Conservation (phyloP, 805 yeast genomes). For the Candida incommunis region DNA sequence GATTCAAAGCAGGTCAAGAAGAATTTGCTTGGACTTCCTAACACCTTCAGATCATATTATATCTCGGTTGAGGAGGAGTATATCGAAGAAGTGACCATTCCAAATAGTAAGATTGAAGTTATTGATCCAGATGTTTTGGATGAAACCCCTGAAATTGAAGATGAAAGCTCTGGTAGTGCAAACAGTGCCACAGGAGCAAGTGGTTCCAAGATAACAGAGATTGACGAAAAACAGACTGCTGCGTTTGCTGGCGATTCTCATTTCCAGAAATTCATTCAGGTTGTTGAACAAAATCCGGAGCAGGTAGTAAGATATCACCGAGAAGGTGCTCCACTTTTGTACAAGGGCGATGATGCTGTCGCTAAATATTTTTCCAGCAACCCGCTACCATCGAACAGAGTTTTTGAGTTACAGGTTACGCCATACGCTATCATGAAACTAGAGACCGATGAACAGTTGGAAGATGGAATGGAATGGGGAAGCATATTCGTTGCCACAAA, state of each 20-base stretch:
- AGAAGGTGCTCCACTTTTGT: conserved; percentile 65
- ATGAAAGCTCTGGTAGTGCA: conserved; percentile 12
- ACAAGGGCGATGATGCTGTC: conserved; percentile 45
- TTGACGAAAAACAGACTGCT: conserved; percentile 7
- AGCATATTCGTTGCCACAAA: conserved; percentile 77
- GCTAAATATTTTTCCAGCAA: conserved; percentile 28
- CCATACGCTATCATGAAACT: conserved; percentile 81
- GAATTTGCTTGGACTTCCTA: conserved; percentile 25
- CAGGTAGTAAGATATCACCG: conserved; percentile 81
- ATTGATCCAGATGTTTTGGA: conserved; percentile 12
- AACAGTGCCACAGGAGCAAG: too few relatives aligned
- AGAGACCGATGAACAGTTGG: conserved; percentile 36
- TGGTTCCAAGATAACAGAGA: conserved; percentile 7
- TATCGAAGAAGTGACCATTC: conserved; percentile 34
- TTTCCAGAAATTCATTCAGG: conserved; percentile 65
- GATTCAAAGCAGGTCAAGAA: not conserved
- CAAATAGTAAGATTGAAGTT: conserved; percentile 35
- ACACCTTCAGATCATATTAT: conserved; percentile 57
- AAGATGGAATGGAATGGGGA: conserved; percentile 96
- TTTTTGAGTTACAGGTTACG: conserved; percentile 82
- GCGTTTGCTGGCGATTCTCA: conserved; percentile 43
- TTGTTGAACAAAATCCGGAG: conserved; percentile 66
- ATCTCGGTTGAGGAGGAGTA: conserved; percentile 49
- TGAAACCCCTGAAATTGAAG: conserved; percentile 28
- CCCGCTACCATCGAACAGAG: conserved; percentile 40